Evolutionary conservation across 1,284 basidiomycete genomes (phyloP), one percentile per base, ranked within the genome.

Genomic region (Lentinula novae-zelandiae): DNA sequence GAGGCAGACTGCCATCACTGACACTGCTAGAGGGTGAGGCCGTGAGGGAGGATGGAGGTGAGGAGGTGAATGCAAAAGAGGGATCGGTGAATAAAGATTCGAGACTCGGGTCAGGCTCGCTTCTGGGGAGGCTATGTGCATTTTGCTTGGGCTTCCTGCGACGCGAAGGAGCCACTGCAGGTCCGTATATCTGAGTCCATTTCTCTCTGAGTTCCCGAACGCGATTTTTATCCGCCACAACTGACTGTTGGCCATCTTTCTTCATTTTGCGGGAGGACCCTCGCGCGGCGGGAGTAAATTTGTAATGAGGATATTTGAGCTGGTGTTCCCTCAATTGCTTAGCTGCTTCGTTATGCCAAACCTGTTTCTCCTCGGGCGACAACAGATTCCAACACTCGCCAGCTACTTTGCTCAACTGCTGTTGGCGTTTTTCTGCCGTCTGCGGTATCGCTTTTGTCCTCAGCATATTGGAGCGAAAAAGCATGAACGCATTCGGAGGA

Each of bases 391-490:
- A 87, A 63, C 75, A 75, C 66, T 80, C 71, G 2, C 81, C 84
- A n/a, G 76, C 80, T 63, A 85, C 72, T 57, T 77, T 74, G 67
- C 83, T 86, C 62, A 87, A 73, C 55, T 85, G 82, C 71, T 90
- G 82, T 68, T 83, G 82, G 27, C 78, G 80, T 56, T 70, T 74
- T 65, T 83, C 82, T 42, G 78, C 68, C 31, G 73, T 60, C 17
- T 67, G 61, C 2, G 78, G 76, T 27, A 81, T 73, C 1, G 63
- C 50, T 5, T 64, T 57, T 8, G 68, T 71, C 66, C 82, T 83
- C 39, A 92, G 76, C 51, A 89, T 82, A 66, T 90, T 82, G 13
- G 89, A 90, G 53, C 92, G 85, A 72, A 86, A 95, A 60, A 95
- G 78, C 71, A 90, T 86, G 72, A 89, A 90, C 10, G 88, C 85